A percentile compares a stretch with the other conserved stretches of the same genome.
phyloP scores from a whole-genome alignment of 2,329 filamentous ascomycete species.

The Pseudocercospora pini-densiflorae region DNA sequence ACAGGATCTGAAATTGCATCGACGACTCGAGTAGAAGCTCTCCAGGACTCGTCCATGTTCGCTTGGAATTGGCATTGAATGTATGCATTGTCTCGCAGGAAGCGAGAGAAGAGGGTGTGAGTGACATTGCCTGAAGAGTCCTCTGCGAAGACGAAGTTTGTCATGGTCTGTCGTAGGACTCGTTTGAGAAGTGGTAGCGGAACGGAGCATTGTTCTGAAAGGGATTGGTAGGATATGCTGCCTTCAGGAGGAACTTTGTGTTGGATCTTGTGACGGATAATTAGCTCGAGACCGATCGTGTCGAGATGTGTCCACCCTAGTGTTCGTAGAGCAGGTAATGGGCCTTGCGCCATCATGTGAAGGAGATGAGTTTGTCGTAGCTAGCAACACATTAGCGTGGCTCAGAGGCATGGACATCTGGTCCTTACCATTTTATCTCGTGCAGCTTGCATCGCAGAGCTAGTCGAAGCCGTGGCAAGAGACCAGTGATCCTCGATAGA shows the following conservation, averaged over 20 bases:
- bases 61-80: background rate
- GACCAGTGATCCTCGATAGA: background rate
- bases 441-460: background rate
- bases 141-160: background rate
- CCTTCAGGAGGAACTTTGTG: background rate
- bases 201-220: background rate
- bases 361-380: background rate
- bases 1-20: background rate
- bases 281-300: background rate
- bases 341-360: background rate
- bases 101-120: background rate
- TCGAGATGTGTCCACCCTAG: background rate
- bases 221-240: background rate
- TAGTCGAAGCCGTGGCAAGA: background rate
- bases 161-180: background rate
- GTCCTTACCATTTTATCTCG: background rate
- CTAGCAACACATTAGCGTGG: background rate
- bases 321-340: background rate
- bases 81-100: background rate
- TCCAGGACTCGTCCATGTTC: background rate
- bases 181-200: background rate
- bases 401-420: background rate
- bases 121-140: background rate
- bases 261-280: background rate
- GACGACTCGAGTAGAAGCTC: background rate